Percentiles rank a stretch among this genome's conserved stretches.
Conservation (phyloP, 2,329 filamentous ascomycete species). For the Ascochyta fabae region DNA sequence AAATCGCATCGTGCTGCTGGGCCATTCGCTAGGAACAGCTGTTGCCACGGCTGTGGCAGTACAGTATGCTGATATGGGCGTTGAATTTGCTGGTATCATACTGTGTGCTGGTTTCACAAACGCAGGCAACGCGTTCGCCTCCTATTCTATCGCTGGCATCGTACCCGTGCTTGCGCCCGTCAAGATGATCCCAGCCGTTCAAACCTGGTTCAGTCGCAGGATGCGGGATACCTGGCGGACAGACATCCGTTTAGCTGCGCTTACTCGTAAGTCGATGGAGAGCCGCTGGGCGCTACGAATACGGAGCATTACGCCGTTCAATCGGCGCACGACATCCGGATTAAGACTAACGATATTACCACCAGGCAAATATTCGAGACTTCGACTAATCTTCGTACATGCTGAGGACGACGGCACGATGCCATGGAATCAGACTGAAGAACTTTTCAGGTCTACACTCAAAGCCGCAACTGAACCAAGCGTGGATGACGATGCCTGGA, state of each 20-base stretch:
- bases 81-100: constrained; percentile 80
- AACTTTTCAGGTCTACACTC: constrained; percentile 39
- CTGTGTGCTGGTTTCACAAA: constrained; percentile 82
- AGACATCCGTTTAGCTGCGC: constrained; percentile 66
- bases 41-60: constrained; percentile 78
- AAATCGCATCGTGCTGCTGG: constrained; percentile 77
- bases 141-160: constrained; percentile 77
- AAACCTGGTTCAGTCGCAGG: constrained; percentile 67
- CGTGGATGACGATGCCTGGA: constrained; percentile 19
- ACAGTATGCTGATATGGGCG: constrained; percentile 63
- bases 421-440: constrained; percentile 45
- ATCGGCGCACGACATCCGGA: background rate
- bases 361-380: constrained; percentile 18
- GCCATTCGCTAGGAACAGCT: constrained; percentile 88
- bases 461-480: constrained; percentile 28
- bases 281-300: background rate
- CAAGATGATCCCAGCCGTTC: constrained; percentile 67
- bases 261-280: constrained; percentile 50
- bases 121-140: constrained; percentile 73
- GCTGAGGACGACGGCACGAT: constrained; percentile 45
- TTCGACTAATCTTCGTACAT: constrained; percentile 43
- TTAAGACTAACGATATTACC: constrained; percentile 2
- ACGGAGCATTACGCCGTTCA: background rate
- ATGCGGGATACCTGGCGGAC: constrained; percentile 84
- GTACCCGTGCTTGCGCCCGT: constrained; percentile 80